Percentiles rank a stretch among this genome's conserved stretches.
Conservation (phyloP, 1,284 basidiomycete genomes). For the Pterula multifida region DNA sequence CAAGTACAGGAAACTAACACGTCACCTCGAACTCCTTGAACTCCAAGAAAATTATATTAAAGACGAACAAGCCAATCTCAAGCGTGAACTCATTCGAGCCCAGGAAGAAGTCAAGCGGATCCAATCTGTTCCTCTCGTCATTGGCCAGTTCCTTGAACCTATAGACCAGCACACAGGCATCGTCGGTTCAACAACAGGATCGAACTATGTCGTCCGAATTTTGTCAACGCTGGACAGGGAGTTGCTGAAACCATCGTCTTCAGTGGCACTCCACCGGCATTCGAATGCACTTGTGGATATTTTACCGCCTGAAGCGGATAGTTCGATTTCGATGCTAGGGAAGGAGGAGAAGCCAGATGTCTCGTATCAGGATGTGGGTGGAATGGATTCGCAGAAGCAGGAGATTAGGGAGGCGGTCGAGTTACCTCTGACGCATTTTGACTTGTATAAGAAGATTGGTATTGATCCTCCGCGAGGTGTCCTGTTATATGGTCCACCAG, state of each 20-base stretch:
- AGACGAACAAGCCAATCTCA: conserved; percentile 96
- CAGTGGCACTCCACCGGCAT: conserved; percentile 95
- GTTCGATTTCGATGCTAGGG: conserved; percentile 89
- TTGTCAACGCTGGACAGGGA: conserved; percentile 96
- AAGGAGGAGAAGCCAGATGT: conserved; percentile 93
- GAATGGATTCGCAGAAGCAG: conserved; percentile 97
- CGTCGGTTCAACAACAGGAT: conserved; percentile 95
- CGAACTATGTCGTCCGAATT: conserved; percentile 97
- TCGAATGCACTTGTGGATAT: conserved; percentile 99
- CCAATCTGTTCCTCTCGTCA: conserved; percentile 98
- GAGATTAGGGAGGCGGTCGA: conserved; percentile 99
- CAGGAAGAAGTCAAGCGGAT: conserved; percentile 99
- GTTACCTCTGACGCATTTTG: conserved; percentile 94
- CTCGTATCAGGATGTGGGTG: conserved; percentile 84
- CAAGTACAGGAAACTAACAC: conserved; percentile 89
- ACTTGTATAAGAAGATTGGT: conserved; percentile 98
- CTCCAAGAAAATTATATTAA: conserved; percentile 98
- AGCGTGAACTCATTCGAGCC: conserved; percentile 94
- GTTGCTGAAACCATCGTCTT: conserved; percentile 92
- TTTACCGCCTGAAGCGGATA: conserved; percentile 96
- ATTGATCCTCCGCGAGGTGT: conserved; percentile 97
- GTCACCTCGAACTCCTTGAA: conserved; percentile 88
- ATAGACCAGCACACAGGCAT: conserved; percentile 98
- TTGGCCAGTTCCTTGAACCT: conserved; percentile 98
- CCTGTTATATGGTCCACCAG: conserved; percentile 86